Base-by-base conservation (phyloP, 139 green algal species). In the Helicosporidium sp. region DNA sequence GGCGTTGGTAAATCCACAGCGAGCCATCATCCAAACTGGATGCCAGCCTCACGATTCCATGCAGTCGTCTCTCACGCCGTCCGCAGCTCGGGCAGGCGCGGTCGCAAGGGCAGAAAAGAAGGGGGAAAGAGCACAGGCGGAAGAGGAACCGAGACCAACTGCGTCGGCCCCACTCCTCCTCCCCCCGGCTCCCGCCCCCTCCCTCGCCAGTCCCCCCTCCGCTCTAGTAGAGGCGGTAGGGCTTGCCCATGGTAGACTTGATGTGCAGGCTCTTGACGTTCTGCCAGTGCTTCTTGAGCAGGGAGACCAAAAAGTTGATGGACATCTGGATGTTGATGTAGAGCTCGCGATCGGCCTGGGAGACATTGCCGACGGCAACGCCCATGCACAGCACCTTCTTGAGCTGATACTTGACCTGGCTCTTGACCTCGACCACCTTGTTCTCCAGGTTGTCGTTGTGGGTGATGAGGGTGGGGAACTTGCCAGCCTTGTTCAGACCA, bases 241-340 rank as follows among this genome's bases (percentile, higher is more conserved):
- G 86, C 69, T 84, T 83, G 60, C 87, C 88, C 88, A 97, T 97
- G 64, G 70, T 81, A 53, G 62, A 77, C 87, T 97, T 97, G 64
- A 96, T 73, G 77, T 94, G 87, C 47, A 97, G 69, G 57, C 68
- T 87, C 60, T 79, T 78, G 26, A 96, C 88, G 73, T 97, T 97
- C 80, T 97, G 87, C 88, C 88, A 97, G 79, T 95, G 93, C 87
- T 96, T 97, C 82, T 96, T 96, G 35, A 97, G 76, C 74, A 97
- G 75, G 5, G 85, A 95, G 25, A 97, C 85, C 65, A 97, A 59
- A 76, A 97, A 97, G 74, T 97, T 97, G 69, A 97, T 65, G 44
- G 75, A 62, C 67, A 85, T 83, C 61, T 79, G 70, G 26, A 72
- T 70, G 73, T 91, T 90, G 60, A 80, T 49, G 66, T 76, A 87